Percentiles rank a stretch among this genome's conserved stretches.
phyloP scores from a whole-genome alignment of 2,329 filamentous ascomycete genomes.

The Trichoderma harzianum region DNA sequence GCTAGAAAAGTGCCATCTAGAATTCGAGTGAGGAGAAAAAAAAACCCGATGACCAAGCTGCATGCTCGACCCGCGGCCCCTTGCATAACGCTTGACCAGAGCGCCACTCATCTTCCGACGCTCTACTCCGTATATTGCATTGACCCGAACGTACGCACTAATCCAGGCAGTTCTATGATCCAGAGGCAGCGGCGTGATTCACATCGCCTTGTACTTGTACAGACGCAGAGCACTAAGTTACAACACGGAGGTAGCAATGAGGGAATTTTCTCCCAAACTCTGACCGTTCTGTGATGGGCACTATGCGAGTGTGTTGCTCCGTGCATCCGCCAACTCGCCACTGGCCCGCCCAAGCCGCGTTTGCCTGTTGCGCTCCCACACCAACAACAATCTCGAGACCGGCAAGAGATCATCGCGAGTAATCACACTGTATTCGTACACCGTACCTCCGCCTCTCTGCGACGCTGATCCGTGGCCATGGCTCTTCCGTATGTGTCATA shows the following conservation, averaged over 20 bases:
- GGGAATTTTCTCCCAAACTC: conserved; percentile 2
- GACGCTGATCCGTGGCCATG: neutral
- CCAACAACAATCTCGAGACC: neutral
- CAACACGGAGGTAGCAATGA: neutral
- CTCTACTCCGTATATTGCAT: neutral
- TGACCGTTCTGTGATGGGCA: neutral
- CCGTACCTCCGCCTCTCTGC: neutral
- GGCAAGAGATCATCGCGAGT: neutral
- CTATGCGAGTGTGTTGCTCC: neutral
- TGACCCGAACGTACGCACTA: neutral
- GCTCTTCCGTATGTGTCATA: neutral
- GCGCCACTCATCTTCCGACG: neutral
- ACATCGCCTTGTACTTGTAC: neutral
- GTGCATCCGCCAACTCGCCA: conserved; percentile 13
- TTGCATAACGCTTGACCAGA: neutral
- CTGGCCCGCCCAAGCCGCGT: conserved; percentile 14
- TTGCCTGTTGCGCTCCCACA: conserved; percentile 11
- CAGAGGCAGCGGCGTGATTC: neutral
- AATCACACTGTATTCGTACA: neutral
- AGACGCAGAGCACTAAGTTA: no score
- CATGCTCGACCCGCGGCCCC: conserved; percentile 5
- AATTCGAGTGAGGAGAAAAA: neutral
- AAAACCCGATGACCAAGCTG: neutral
- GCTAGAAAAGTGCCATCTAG: neutral
- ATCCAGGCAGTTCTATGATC: neutral